Percentiles rank a stretch among this genome's conserved stretches.
phyloP scores from a whole-genome alignment of 805 yeast genomes.

The Wickerhamomyces alni region DNA sequence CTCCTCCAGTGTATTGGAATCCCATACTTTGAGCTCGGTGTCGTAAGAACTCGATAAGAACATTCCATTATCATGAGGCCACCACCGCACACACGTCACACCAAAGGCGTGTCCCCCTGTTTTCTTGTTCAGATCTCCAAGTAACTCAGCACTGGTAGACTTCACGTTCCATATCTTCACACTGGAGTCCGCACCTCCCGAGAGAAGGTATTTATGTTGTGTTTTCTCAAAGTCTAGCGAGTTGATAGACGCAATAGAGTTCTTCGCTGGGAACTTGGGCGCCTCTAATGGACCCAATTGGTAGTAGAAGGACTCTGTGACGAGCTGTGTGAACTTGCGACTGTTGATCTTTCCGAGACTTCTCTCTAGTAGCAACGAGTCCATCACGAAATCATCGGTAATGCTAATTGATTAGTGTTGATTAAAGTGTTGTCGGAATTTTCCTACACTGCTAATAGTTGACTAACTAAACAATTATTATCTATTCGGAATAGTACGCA shows the following conservation, averaged over 20 bases:
- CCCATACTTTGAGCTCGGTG: slow-evolving; percentile 74
- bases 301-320: slow-evolving; percentile 21
- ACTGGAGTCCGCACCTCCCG: slow-evolving; percentile 71
- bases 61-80: slow-evolving; percentile 85
- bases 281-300: slow-evolving; percentile 13
- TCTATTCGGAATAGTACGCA: slow-evolving; percentile 26
- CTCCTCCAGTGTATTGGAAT: slow-evolving; percentile 55
- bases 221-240: slow-evolving; percentile 49
- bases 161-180: slow-evolving; percentile 60
- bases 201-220: slow-evolving; percentile 43
- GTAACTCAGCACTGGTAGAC: slow-evolving; percentile 1
- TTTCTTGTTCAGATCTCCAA: slow-evolving; percentile 19
- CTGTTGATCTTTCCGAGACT: slow-evolving; percentile 5
- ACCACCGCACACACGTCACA: slow-evolving; percentile 73
- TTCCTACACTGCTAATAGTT: no score
- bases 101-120: slow-evolving; percentile 61
- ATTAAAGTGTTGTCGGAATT: no score
- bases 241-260: slow-evolving; percentile 38
- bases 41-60: slow-evolving; percentile 81
- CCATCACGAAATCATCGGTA: slow-evolving; percentile 3
- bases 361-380: slow-evolving; percentile 10
- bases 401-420: no score
- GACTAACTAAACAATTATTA: no score
- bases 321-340: slow-evolving; percentile 9
- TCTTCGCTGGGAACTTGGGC: slow-evolving; percentile 18